phyloP scores from a whole-genome alignment of 2,329 filamentous ascomycete genomes.

The Alternaria sp. region DNA sequence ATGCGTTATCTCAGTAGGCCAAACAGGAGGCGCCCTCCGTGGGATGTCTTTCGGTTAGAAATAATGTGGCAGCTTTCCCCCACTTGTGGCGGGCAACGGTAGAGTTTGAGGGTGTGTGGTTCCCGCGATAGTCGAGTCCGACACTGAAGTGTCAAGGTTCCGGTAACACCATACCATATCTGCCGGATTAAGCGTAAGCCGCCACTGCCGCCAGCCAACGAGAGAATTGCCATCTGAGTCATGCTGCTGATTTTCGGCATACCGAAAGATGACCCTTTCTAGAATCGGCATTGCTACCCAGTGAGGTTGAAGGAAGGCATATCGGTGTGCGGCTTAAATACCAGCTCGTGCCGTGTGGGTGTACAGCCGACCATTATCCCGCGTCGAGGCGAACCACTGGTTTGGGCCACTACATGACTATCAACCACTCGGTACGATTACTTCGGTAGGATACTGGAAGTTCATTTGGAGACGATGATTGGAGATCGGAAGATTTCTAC shows the following conservation, averaged over 20 bases:
- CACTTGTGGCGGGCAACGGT: not conserved
- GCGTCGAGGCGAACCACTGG: not conserved
- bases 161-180: slow-evolving; percentile 5
- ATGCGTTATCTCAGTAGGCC: not conserved
- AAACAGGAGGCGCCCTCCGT: not conserved
- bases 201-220: slow-evolving; percentile 22
- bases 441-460: not conserved
- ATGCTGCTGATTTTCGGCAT: slow-evolving; percentile 23
- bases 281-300: slow-evolving; percentile 9
- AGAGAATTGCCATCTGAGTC: not conserved
- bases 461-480: not conserved
- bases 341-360: slow-evolving; percentile 11
- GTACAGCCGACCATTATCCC: slow-evolving; percentile 9
- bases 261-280: slow-evolving; percentile 18
- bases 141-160: not conserved
- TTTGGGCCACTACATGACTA: not conserved
- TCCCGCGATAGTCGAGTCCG: slow-evolving; percentile 2
- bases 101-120: not conserved
- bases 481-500: not conserved
- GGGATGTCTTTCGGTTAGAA: not conserved
- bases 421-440: not conserved
- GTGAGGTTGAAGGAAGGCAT: slow-evolving; percentile 21
- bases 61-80: not conserved
- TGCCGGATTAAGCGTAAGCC: slow-evolving; percentile 17
- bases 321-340: slow-evolving; percentile 24